Evolutionary conservation across 352 stramenopile genomes (phyloP), one percentile per base, ranked within the genome.

Genomic region (Peronospora belbahrii): DNA sequence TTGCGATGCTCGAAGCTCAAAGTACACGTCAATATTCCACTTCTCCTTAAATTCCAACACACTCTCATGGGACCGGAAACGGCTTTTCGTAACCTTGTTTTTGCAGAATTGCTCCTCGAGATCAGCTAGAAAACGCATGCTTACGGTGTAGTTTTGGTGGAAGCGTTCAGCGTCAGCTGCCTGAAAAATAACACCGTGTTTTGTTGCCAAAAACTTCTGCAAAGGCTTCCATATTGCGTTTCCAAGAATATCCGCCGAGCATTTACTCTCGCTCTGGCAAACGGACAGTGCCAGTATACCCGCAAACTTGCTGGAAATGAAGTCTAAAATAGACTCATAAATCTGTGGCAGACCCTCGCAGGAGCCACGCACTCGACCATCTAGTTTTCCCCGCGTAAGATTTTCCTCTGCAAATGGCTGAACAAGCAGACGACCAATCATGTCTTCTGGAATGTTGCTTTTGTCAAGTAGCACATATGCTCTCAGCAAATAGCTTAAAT

Each of bases 21-120:
- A 92, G 63, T 94, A 94, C 14, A 92, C 74, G 31, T 89, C 81
- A 46, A 90, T 69, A 43, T 94, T 91, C 83, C 83, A 94, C 56
- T 85, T 87, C 35, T 90, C 79, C 45, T 83, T 86, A 56, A 94
- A 94, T 25, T 85, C 66, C 3, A 85, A 46, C 9, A 86, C 72
- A 14, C 68, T 86, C 28, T 89, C 74, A 24, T 89, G 76, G 4
- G 56, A 62, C 13, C 75, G 68, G 27, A 94, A 91, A 1, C 81
- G 74, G 4, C 38, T 64, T 47, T 70, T 78, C 65, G 84, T 83
- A 2, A 52, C 48, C 14, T 83, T 55, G 7, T 36, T 83, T n/a
- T 51, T 60, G 33, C 77, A 91, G 23, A 87, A 75, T 3, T 43
- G 47, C 1, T 58, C 39, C 41, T 91, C 79, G 1, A 94, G 43